phyloP scores from a whole-genome alignment of 2,329 filamentous ascomycete species.

The Fusarium incarnatum region DNA sequence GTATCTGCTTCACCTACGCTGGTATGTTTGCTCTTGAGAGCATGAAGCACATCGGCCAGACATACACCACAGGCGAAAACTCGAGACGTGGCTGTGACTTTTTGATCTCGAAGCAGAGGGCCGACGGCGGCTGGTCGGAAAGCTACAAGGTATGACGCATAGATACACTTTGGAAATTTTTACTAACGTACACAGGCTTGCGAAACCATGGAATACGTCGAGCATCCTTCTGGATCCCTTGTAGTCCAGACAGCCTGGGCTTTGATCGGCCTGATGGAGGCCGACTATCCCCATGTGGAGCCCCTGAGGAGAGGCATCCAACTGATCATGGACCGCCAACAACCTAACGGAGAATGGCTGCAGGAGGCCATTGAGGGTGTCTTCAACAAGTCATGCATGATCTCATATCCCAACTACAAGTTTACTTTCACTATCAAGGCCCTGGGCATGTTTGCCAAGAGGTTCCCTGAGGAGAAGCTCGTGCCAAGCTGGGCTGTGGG shows the following conservation, averaged over 20 bases:
- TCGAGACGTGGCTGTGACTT: conserved; percentile 86
- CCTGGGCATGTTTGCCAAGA: conserved; percentile 85
- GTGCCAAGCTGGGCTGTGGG: conserved; percentile 33
- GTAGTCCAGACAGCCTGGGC: conserved; percentile 97
- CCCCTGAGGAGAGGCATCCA: conserved; percentile 79
- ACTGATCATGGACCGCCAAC: conserved; percentile 87
- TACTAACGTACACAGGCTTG: conserved; percentile 67
- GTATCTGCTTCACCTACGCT: conserved; percentile 97
- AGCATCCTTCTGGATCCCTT: conserved; percentile 81
- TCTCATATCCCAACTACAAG: conserved; percentile 99
- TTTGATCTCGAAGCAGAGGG: conserved; percentile 83
- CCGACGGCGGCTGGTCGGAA: conserved; percentile 96
- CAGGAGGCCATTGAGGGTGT: conserved; percentile 98
- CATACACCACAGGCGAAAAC: conserved; percentile 76
- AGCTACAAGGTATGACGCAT: conserved; percentile 74
- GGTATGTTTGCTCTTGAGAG: conserved; percentile 96
- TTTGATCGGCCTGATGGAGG: conserved; percentile 83
- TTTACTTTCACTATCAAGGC: conserved; percentile 96
- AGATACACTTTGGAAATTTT: neutral
- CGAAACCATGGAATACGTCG: conserved; percentile 78
- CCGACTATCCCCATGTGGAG: conserved; percentile 79
- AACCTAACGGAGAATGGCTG: conserved; percentile 90
- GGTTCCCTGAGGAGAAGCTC: conserved; percentile 74
- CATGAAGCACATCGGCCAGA: conserved; percentile 83
- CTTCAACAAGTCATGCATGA: conserved; percentile 99